Conservation (phyloP, 139 green algal genomes). For the Ostreobium quekettii region DNA sequence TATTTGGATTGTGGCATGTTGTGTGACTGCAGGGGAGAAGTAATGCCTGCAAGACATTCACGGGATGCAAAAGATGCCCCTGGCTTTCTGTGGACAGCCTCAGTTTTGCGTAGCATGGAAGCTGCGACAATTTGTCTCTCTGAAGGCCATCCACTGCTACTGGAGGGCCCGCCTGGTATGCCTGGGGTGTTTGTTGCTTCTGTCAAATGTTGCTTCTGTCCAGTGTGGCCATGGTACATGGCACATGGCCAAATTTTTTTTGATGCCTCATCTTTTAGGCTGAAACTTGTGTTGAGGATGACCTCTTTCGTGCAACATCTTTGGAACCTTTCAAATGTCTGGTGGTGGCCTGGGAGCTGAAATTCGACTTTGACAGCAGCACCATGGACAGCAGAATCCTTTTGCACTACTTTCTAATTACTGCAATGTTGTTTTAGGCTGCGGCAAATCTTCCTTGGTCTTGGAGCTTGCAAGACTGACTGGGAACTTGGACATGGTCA, state of each 20-base stretch:
- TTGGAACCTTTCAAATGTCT: background rate
- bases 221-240: background rate
- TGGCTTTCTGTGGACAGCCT: background rate
- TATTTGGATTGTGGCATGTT: background rate
- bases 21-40: background rate
- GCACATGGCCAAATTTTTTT: background rate
- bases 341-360: constrained; percentile 6
- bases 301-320: constrained; percentile 4
- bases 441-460: constrained; percentile 78
- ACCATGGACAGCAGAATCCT: constrained; percentile 6
- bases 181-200: background rate
- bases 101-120: background rate
- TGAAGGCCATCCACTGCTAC: constrained; percentile 62
- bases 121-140: constrained; percentile 38
- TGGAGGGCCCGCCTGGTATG: constrained; percentile 74
- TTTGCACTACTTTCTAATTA: constrained; percentile 6
- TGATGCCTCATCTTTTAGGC: constrained; percentile 11
- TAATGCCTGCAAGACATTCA: background rate
- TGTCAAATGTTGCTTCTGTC: background rate
- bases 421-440: constrained; percentile 27
- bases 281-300: background rate
- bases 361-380: constrained; percentile 8
- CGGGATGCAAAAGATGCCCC: background rate
- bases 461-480: constrained; percentile 65
- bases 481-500: constrained; percentile 55